Percentiles rank a stretch among this genome's conserved stretches.
These are phyloP conservation scores for Linderniella brevidens DNA, from an alignment of 257 asterid genomes.

Conservation along the genomic window DNA sequence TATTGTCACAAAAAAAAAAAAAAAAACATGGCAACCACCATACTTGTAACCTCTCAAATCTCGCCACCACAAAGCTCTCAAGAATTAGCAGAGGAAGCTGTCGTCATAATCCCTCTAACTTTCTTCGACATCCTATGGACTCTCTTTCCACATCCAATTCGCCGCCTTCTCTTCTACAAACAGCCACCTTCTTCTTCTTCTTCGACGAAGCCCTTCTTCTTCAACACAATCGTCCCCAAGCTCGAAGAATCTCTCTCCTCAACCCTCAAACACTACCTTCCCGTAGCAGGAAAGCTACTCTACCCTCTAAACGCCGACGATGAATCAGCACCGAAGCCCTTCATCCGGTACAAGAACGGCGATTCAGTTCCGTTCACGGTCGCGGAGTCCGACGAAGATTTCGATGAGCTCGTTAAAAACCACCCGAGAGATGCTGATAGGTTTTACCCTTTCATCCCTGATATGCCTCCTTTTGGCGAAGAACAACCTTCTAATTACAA, in stretches of 20 bases:
- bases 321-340: slow-evolving; percentile 9
- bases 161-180: slow-evolving; percentile 28
- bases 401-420: slow-evolving; percentile 10
- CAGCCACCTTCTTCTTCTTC: slow-evolving; percentile 9
- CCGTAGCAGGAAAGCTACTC: slow-evolving; percentile 27
- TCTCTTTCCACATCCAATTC: slow-evolving; percentile 16
- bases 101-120: slow-evolving; percentile 12
- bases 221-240: slow-evolving; percentile 7
- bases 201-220: no score
- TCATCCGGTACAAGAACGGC: slow-evolving; percentile 14
- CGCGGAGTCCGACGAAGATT: slow-evolving; percentile 19
- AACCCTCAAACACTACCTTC: slow-evolving; percentile 31
- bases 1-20: no score
- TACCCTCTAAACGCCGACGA: slow-evolving; percentile 13
- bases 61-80: slow-evolving; percentile 4
- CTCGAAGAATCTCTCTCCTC: slow-evolving; percentile 23
- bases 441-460: slow-evolving; percentile 24
- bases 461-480: slow-evolving; percentile 8
- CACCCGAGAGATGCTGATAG: slow-evolving; percentile 15
- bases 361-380: slow-evolving; percentile 20
- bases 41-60: slow-evolving; percentile 7
- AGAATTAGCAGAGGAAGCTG: slow-evolving; percentile 2
- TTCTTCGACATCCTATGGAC: slow-evolving; percentile 17
- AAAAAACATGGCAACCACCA: slow-evolving; percentile 1
- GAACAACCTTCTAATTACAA: slow-evolving; percentile 6